These are phyloP conservation scores for Clonostachys solani DNA, from an alignment of 2,329 filamentous ascomycete genomes.

Conservation along the genomic window DNA sequence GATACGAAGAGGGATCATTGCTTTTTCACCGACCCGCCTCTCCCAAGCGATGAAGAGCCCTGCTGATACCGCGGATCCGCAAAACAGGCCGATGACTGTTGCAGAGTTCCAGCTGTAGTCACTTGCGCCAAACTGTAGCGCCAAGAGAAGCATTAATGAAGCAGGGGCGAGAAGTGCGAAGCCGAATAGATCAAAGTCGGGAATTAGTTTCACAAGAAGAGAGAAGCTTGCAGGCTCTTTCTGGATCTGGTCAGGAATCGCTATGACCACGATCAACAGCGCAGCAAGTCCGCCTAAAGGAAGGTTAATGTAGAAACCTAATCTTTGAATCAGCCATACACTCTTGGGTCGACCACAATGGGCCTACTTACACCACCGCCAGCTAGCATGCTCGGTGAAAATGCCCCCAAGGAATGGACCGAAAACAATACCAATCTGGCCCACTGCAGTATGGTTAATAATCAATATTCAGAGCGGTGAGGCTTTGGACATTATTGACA, in stretches of 20 bases:
- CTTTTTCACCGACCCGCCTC: conserved; percentile 25
- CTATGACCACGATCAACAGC: conserved; percentile 20
- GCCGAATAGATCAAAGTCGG: conserved; percentile 32
- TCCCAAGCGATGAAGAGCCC: conserved; percentile 24
- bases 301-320: conserved; percentile 40
- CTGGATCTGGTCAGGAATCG: conserved; percentile 27
- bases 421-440: conserved; percentile 28
- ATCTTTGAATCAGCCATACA: too few relatives aligned
- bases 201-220: conserved; percentile 13
- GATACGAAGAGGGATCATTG: conserved; percentile 22
- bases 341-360: too few relatives aligned
- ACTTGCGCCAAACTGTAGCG: conserved; percentile 36
- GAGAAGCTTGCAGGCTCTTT: conserved; percentile 18
- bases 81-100: conserved; percentile 29
- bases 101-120: conserved; percentile 20
- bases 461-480: conserved; percentile 1
- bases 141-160: conserved; percentile 35
- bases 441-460: neutral
- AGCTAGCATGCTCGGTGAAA: conserved; percentile 30
- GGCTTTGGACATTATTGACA: conserved; percentile 2
- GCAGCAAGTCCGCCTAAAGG: conserved; percentile 31
- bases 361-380: conserved; percentile 27
- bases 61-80: conserved; percentile 16
- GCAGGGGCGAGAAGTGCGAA: conserved; percentile 36
- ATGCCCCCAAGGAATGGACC: conserved; percentile 38